A percentile compares a stretch with the other conserved stretches of the same genome.
phyloP scores from a whole-genome alignment of 345 rosid species.

The Eucalyptus curtisii region DNA sequence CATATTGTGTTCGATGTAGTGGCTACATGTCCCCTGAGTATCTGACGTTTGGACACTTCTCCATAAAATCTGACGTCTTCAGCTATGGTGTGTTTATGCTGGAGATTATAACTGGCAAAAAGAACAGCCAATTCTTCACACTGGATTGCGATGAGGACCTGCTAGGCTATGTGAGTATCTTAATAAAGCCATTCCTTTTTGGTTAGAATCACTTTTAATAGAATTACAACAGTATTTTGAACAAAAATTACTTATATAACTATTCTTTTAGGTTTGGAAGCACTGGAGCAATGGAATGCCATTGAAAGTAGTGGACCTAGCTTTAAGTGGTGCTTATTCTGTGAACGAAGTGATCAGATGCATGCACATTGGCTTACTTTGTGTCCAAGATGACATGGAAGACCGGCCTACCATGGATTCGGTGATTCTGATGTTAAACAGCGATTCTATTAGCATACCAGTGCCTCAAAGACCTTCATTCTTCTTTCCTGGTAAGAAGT shows the following conservation, averaged over 20 bases:
- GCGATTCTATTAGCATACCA: not conserved
- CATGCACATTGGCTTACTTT: conserved; percentile 11
- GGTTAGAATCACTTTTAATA: not conserved
- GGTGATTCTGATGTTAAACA: not conserved
- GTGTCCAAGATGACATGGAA: conserved; percentile 10
- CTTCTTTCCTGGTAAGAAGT: conserved; percentile 14
- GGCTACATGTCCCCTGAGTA: conserved; percentile 18
- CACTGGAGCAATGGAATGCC: conserved; percentile 2
- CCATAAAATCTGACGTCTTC: conserved; percentile 8
- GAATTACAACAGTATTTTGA: not conserved
- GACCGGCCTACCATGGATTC: conserved; percentile 11
- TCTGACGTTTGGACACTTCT: conserved; percentile 7
- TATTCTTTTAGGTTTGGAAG: conserved; percentile 5
- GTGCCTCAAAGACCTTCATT: conserved; percentile 7
- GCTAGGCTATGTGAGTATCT: not conserved
- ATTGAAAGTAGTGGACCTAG: not conserved
- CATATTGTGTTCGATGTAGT: not conserved
- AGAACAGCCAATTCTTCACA: not conserved
- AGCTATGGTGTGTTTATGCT: conserved; percentile 8
- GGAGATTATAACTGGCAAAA: conserved; percentile 8
- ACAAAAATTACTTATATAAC: not conserved
- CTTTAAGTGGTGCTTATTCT: not conserved
- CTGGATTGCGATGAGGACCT: not conserved
- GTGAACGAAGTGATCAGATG: conserved; percentile 4
- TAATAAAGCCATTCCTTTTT: not conserved